These are phyloP conservation scores for Xylaria flabelliformis DNA, from an alignment of 495 filamentous ascomycete genomes.

Conservation along the genomic window DNA sequence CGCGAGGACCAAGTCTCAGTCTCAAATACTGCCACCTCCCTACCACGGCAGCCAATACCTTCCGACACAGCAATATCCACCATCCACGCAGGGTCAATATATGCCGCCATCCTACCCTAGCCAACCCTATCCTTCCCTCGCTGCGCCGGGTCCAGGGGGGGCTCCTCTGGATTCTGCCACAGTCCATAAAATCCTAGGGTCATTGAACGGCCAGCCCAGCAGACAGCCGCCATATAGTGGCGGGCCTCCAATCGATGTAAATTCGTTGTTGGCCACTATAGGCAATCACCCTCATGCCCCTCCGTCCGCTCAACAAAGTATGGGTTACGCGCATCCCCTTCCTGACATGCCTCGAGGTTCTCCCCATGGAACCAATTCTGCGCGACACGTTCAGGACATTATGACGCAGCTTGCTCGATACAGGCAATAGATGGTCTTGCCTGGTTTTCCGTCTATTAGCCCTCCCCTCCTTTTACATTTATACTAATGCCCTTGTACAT, in stretches of 20 bases:
- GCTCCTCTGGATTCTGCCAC: slow-evolving; percentile 72
- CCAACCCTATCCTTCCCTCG: slow-evolving; percentile 23
- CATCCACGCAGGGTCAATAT: slow-evolving; percentile 10
- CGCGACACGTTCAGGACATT: slow-evolving; percentile 56
- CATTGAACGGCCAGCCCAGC: slow-evolving; percentile 58
- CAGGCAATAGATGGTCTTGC: slow-evolving; percentile 43
- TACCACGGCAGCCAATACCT: slow-evolving; percentile 32
- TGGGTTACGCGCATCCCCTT: slow-evolving; percentile 31
- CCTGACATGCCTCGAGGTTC: slow-evolving; percentile 36
- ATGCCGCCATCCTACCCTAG: slow-evolving; percentile 19
- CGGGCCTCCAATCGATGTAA: slow-evolving; percentile 38
- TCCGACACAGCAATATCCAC: slow-evolving; percentile 35
- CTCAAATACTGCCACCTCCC: slow-evolving; percentile 31
- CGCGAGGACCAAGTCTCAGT: slow-evolving; percentile 67
- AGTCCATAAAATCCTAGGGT: slow-evolving; percentile 74
- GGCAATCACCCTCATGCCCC: slow-evolving; percentile 22
- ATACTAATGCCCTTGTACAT: background rate
- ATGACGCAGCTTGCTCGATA: slow-evolving; percentile 56
- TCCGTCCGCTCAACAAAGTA: slow-evolving; percentile 30
- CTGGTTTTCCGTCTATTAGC: background rate
- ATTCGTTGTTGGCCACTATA: slow-evolving; percentile 37
- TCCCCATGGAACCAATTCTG: slow-evolving; percentile 35
- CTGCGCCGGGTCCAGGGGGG: slow-evolving; percentile 27
- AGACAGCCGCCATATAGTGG: background rate
- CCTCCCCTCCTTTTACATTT: background rate